These are phyloP conservation scores for Tetrahymena elliotti DNA, from an alignment of 73 alveolate species.

Conservation along the genomic window DNA sequence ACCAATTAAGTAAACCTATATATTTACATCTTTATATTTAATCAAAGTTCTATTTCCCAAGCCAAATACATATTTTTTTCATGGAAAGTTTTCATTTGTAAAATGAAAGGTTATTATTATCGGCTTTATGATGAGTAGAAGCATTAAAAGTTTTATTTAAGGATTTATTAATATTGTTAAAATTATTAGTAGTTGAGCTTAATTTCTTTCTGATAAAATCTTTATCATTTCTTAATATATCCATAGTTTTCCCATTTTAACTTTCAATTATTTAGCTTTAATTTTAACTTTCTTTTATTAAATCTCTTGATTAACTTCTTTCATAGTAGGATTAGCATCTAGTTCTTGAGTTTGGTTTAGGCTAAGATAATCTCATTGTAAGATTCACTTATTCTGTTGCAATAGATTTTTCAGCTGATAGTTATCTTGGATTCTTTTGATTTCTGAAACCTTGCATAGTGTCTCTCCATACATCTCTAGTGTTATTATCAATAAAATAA, in stretches of 20 bases:
- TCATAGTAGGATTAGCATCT: neutral
- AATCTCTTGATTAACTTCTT: neutral
- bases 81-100: neutral
- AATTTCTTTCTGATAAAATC: neutral
- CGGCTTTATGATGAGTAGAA: neutral
- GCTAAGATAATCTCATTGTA: neutral
- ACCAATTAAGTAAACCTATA: neutral
- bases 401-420: neutral
- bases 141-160: neutral
- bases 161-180: neutral
- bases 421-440: neutral
- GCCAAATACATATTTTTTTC: no score
- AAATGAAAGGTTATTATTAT: neutral
- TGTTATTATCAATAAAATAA: neutral
- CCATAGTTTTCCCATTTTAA: neutral
- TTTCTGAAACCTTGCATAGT: neutral
- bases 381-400: neutral
- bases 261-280: neutral
- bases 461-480: neutral
- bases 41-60: no score
- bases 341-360: neutral
- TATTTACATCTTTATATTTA: neutral
- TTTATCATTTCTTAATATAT: neutral
- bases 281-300: neutral
- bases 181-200: neutral